These are phyloP conservation scores for Limonium bicolor DNA, from an alignment of 148 eudicot genomes.

Conservation along the genomic window DNA sequence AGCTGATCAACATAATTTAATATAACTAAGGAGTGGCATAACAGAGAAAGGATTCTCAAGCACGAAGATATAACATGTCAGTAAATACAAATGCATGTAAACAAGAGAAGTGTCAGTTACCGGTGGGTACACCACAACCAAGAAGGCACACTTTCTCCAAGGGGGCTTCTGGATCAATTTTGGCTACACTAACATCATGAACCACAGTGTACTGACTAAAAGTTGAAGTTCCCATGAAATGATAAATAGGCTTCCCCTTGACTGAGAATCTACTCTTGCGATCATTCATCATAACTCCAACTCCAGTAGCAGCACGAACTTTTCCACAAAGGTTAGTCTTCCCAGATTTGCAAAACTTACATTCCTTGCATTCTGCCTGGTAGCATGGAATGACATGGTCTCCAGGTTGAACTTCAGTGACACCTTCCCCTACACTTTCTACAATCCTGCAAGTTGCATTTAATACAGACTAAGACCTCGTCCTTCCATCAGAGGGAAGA, in stretches of 20 bases:
- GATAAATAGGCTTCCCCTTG: conserved; percentile 84
- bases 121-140: conserved; percentile 98
- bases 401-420: conserved; percentile 88
- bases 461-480: neutral
- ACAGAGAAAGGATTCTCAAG: no score
- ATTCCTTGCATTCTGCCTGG: conserved; percentile 96
- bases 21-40: no score
- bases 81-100: neutral
- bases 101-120: conserved; percentile 12
- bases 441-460: conserved; percentile 60
- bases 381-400: conserved; percentile 99
- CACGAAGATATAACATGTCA: no score
- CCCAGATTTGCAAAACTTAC: conserved; percentile 97
- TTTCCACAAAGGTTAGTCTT: conserved; percentile 99
- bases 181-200: conserved; percentile 99
- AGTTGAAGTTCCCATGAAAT: conserved; percentile 99
- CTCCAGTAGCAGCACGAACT: conserved; percentile 90
- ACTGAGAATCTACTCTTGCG: conserved; percentile 86
- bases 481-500: neutral
- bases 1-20: no score
- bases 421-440: conserved; percentile 99
- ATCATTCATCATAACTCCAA: conserved; percentile 94
- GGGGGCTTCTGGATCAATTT: conserved; percentile 87
- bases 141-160: conserved; percentile 98
- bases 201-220: conserved; percentile 98